A percentile compares a stretch with the other conserved stretches of the same genome.
phyloP scores from a whole-genome alignment of 202 grass and related monocot genomes.

The Schoenoplectus triqueter region DNA sequence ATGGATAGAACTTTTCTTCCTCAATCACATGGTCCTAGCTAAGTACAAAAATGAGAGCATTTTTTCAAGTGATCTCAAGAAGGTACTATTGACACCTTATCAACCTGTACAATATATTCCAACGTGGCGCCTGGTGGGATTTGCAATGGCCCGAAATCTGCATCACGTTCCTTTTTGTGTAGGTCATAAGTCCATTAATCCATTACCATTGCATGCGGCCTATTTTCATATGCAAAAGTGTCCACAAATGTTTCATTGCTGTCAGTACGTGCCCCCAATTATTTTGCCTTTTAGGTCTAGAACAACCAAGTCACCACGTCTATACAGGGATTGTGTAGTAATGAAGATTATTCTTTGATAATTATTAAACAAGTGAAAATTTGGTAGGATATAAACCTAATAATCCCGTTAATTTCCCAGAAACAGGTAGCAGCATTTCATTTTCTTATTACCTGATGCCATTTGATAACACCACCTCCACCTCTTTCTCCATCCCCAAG shows the following conservation, averaged over 20 bases:
- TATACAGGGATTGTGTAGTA: not conserved
- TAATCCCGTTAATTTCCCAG: not conserved
- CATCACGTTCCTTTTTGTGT: slow-evolving; percentile 91
- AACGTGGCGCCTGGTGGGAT: slow-evolving; percentile 58
- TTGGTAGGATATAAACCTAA: not conserved
- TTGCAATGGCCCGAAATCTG: slow-evolving; percentile 55
- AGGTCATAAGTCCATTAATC: slow-evolving; percentile 94
- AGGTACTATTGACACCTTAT: slow-evolving; percentile 91
- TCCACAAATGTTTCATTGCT: slow-evolving; percentile 61
- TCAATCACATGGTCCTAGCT: slow-evolving; percentile 5
- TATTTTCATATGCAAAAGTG: slow-evolving; percentile 74
- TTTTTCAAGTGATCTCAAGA: slow-evolving; percentile 43
- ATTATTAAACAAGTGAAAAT: not conserved
- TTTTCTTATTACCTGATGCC: slow-evolving; percentile 57
- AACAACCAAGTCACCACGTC: slow-evolving; percentile 77
- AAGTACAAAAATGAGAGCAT: slow-evolving; percentile 27
- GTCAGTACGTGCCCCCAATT: slow-evolving; percentile 31
- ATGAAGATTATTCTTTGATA: not conserved
- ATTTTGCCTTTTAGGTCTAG: slow-evolving; percentile 83
- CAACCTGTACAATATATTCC: slow-evolving; percentile 91
- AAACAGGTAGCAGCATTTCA: not conserved
- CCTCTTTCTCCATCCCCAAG: slow-evolving; percentile 70
- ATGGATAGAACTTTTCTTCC: not conserved
- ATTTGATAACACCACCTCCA: slow-evolving; percentile 87
- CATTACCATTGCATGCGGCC: slow-evolving; percentile 88